Conservation (phyloP, 2,329 filamentous ascomycete species). For the Hypoxylon sp. region DNA sequence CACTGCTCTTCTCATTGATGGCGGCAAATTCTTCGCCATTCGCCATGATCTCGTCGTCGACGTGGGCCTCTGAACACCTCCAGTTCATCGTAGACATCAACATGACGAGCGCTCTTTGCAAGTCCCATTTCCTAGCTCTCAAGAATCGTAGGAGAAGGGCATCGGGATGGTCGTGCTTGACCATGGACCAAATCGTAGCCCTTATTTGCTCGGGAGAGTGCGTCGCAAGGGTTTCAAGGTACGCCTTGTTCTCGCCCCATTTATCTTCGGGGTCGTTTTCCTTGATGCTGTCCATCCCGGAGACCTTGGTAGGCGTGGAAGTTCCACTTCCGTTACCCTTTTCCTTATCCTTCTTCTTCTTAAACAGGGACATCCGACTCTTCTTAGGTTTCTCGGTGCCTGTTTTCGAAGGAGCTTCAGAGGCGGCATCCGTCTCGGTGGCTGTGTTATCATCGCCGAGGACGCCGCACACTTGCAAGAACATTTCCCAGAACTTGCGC, state of each 20-base stretch:
- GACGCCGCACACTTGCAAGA: conserved; percentile 83
- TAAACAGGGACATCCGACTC: conserved; percentile 79
- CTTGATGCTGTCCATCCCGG: conserved; percentile 59
- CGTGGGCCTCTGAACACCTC: conserved; percentile 85
- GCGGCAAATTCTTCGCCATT: conserved; percentile 80
- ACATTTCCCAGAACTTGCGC: conserved; percentile 84
- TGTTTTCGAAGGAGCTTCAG: conserved; percentile 49
- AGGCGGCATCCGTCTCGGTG: conserved; percentile 51
- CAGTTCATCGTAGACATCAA: conserved; percentile 94
- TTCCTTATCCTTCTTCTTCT: conserved; percentile 71
- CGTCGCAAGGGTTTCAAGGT: conserved; percentile 83
- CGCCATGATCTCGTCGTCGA: conserved; percentile 89
- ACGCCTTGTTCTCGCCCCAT: conserved; percentile 90
- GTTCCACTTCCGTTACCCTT: conserved; percentile 57
- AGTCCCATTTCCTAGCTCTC: conserved; percentile 94
- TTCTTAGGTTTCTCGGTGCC: conserved; percentile 77
- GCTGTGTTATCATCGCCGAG: conserved; percentile 55
- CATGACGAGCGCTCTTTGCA: conserved; percentile 94
- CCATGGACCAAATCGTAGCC: conserved; percentile 89
- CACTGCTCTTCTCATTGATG: conserved; percentile 69
- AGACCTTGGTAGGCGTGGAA: conserved; percentile 57
- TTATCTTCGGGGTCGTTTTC: conserved; percentile 82
- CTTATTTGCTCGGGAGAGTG: conserved; percentile 84
- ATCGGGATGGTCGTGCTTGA: conserved; percentile 96
- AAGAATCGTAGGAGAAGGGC: conserved; percentile 85